Evolutionary conservation across 1,284 basidiomycete species (phyloP), one percentile per base, ranked within the genome.

Genomic region (Cystobasidium slooffiae): DNA sequence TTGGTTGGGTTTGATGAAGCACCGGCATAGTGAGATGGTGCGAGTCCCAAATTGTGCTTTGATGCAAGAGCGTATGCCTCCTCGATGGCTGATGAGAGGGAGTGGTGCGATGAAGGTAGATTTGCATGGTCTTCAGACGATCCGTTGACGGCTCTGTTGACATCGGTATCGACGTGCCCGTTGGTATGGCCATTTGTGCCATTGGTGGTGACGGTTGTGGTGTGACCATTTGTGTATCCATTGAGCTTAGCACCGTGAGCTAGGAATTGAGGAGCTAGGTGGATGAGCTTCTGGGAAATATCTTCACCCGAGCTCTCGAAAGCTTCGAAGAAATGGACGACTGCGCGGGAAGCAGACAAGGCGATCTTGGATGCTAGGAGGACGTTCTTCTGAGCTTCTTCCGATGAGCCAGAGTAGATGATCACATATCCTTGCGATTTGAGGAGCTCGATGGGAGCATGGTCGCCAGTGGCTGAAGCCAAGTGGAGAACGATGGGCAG

Each of bases 321-420:
- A 6, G 82, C 82, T 14, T 68, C 74, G 12, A 94, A 94, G 55
- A 88, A 89, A 81, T 97, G 94, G 65, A 96, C 85, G 18, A 96
- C 92, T 1, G 87, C 86, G 65, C 85, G 86, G 70, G 85, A 84
- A 77, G 88, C 85, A 10, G 86, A 83, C 65, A 84, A 84, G 3
- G 91, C 89, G 53, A 92, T 83, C 61, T 87, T 86, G 69, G 88
- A 86, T 31, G 89, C 90, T n/a, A 92, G 84, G 18, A 92, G 82
- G 12, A 89, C 88, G 78, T 91, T 87, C 80, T 91, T 90, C 79
- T 91, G 88, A 1, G 89, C 89, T 78, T 90, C 86, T 80, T 89
- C 87, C 1, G 87, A 82, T 1, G 85, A 86, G 69, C 86, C 84
- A 6, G 89, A 90, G 82, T 90, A 85, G 59, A 92, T 74, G 76